Evolutionary conservation across 495 filamentous ascomycete genomes (phyloP).

Genomic region (Xylaria grammica): DNA sequence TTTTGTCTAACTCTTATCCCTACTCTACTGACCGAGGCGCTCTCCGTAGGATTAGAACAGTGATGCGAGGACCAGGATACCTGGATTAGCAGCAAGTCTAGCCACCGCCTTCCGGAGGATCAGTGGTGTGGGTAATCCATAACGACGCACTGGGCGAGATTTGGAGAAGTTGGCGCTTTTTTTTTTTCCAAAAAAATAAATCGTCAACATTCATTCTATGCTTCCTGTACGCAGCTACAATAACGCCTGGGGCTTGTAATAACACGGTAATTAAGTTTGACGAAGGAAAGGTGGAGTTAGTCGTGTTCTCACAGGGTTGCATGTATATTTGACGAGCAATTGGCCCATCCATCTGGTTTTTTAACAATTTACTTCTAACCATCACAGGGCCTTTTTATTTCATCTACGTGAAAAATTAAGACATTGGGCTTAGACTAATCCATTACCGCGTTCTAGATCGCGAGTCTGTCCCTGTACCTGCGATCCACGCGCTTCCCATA

Average conservation of each 20-base stretch:
- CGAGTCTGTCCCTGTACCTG: background rate
- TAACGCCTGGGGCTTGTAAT: conserved; percentile 1
- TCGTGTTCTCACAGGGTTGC: conserved; percentile 3
- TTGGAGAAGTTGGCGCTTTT: conserved; percentile 6
- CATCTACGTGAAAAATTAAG: too few relatives aligned
- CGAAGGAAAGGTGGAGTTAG: conserved; percentile 10
- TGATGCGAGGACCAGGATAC: conserved; percentile 23
- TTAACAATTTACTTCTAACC: background rate
- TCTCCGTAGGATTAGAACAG: conserved; percentile 36
- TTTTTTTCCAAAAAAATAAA: too few relatives aligned
- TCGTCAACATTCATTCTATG: too few relatives aligned
- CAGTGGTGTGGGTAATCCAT: conserved; percentile 18
- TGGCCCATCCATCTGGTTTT: background rate
- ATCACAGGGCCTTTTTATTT: background rate
- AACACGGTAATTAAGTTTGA: conserved; percentile 11
- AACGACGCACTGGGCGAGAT: background rate
- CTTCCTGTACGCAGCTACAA: background rate
- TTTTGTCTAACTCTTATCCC: background rate
- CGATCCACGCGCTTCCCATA: background rate
- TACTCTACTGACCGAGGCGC: conserved; percentile 33
- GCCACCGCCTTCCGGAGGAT: conserved; percentile 29
- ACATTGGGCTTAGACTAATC: too few relatives aligned
- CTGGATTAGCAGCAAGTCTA: conserved; percentile 26
- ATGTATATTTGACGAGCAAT: conserved; percentile 29
- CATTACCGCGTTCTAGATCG: too few relatives aligned